Conservation (phyloP, 2,329 filamentous ascomycete species). For the Fusarium veterinarium region DNA sequence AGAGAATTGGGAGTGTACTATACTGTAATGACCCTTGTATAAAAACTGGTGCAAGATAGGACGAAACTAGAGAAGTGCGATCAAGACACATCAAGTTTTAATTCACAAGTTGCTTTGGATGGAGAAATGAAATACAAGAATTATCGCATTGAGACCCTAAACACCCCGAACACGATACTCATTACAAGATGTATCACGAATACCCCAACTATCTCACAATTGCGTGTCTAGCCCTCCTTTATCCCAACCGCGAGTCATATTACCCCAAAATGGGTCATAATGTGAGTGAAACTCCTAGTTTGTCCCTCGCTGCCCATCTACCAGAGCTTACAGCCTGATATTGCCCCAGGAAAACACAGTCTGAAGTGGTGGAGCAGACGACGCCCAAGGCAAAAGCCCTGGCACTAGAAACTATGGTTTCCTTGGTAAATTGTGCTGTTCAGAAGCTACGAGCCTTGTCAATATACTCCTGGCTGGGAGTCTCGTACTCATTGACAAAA, state of each 20-base stretch:
- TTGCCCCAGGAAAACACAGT: neutral
- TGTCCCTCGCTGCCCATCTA: neutral
- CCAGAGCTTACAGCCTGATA: neutral
- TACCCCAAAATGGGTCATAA: constrained; percentile 6
- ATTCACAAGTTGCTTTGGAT: neutral
- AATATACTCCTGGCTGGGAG: constrained; percentile 75
- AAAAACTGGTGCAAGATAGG: constrained; percentile 28
- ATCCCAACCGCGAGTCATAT: constrained; percentile 14
- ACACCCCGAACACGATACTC: constrained; percentile 12
- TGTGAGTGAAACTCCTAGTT: neutral
- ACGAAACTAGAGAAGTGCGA: constrained; percentile 12
- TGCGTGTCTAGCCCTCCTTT: constrained; percentile 4
- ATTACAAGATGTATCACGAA: constrained; percentile 26
- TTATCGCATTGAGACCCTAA: neutral
- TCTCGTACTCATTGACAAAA: constrained; percentile 82
- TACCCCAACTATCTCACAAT: constrained; percentile 38
- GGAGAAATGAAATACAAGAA: neutral
- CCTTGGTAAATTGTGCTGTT: neutral
- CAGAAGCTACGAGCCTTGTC: constrained; percentile 70
- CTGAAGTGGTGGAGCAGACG: neutral
- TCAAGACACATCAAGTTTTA: neutral
- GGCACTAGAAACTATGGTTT: neutral
- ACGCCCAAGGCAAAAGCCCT: neutral
- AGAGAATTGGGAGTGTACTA: constrained; percentile 42
- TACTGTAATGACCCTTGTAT: constrained; percentile 48